Conservation (phyloP, 2,329 filamentous ascomycete species). For the Massarina eburnea region DNA sequence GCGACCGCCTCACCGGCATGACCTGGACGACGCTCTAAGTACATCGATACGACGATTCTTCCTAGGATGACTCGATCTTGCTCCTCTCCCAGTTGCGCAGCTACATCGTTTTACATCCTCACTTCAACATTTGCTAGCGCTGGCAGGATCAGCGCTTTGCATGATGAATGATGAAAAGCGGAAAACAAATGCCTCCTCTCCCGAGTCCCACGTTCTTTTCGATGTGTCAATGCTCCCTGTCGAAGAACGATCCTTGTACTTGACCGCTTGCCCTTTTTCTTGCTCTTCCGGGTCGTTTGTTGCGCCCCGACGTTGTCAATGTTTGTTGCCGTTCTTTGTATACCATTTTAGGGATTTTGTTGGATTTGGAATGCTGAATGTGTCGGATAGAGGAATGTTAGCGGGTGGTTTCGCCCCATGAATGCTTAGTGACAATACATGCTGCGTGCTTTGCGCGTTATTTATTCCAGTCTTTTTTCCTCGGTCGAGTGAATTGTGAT, state of each 20-base stretch:
- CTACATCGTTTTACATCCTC: conserved; percentile 33
- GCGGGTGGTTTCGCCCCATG: conserved; percentile 12
- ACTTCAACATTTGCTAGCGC: conserved; percentile 37
- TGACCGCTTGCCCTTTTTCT: conserved; percentile 10
- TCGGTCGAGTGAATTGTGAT: no score
- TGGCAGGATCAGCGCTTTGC: conserved; percentile 45
- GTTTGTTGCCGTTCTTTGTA: conserved; percentile 27
- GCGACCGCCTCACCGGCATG: conserved; percentile 24
- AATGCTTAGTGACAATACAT: not conserved
- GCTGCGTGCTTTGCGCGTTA: conserved; percentile 2
- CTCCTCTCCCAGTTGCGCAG: conserved; percentile 22
- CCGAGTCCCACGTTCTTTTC: conserved; percentile 14
- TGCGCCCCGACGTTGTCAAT: conserved; percentile 29
- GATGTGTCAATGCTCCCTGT: not conserved
- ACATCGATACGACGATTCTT: conserved; percentile 19
- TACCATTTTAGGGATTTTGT: conserved; percentile 20
- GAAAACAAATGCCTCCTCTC: conserved; percentile 16
- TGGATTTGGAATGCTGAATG: conserved; percentile 2
- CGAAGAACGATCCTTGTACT: conserved; percentile 17
- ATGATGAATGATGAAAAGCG: conserved; percentile 37
- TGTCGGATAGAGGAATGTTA: conserved; percentile 16
- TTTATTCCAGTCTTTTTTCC: not conserved
- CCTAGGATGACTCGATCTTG: conserved; percentile 4
- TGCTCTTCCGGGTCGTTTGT: conserved; percentile 6
- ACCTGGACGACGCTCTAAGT: conserved; percentile 28